Evolutionary conservation across 441 rosid species (phyloP).

Genomic region (Euphorbia schlechtendalii): DNA sequence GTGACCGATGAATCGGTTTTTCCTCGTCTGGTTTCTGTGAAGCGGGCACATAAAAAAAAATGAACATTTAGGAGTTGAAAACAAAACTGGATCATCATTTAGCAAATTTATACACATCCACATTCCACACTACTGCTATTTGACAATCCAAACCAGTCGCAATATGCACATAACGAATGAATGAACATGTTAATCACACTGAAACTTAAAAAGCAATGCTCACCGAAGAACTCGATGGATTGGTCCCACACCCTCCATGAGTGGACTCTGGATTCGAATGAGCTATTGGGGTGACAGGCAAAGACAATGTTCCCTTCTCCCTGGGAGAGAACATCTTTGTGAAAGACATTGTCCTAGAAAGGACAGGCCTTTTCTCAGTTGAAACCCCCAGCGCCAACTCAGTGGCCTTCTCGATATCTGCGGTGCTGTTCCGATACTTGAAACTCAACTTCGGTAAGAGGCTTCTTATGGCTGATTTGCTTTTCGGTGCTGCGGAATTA

Average conservation of each 20-base stretch:
- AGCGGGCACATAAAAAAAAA: background rate
- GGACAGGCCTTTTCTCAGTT: constrained; percentile 34
- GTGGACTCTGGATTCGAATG: constrained; percentile 87
- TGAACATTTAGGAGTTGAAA: background rate
- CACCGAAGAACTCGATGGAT: too few relatives aligned
- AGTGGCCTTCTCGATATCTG: constrained; percentile 81
- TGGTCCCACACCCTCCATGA: constrained; percentile 49
- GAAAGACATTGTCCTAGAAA: constrained; percentile 64
- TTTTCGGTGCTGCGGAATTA: constrained; percentile 39
- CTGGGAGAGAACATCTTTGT: constrained; percentile 57
- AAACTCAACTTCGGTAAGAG: constrained; percentile 69
- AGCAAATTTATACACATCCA: too few relatives aligned
- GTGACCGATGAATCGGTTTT: constrained; percentile 75
- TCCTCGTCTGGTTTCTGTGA: constrained; percentile 53
- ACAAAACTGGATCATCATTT: too few relatives aligned
- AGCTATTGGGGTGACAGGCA: constrained; percentile 61
- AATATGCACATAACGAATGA: constrained; percentile 1
- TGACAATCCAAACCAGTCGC: too few relatives aligned
- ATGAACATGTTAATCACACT: too few relatives aligned
- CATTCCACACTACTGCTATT: too few relatives aligned
- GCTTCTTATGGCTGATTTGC: constrained; percentile 35
- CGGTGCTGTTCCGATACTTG: constrained; percentile 38
- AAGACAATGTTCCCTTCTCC: constrained; percentile 47
- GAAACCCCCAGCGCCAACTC: constrained; percentile 58
- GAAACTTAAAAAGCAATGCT: too few relatives aligned